These are phyloP conservation scores for Pontederia crassipes DNA, from an alignment of 176 grass and related monocot species.

Conservation along the genomic window DNA sequence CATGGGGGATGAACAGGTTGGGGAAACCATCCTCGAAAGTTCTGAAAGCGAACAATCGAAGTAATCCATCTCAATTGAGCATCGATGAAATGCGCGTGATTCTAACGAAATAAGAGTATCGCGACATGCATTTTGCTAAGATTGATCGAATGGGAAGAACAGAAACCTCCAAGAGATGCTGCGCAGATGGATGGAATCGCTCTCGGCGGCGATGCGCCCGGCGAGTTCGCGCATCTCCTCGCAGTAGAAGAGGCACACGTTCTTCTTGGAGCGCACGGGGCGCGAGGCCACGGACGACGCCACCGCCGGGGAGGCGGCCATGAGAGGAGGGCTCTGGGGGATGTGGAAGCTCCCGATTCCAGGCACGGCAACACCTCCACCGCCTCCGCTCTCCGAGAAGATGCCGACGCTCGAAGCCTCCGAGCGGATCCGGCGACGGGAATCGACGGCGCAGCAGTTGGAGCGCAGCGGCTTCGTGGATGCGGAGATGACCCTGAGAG, in stretches of 20 bases:
- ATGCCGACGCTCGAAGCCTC: neutral
- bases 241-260: constrained; percentile 82
- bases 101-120: neutral
- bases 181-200: constrained; percentile 61
- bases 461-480: too few relatives aligned
- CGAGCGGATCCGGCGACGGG: neutral
- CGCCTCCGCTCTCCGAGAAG: neutral
- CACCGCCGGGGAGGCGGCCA: constrained; percentile 10
- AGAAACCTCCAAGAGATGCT: constrained; percentile 73
- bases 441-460: too few relatives aligned
- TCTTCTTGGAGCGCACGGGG: constrained; percentile 49
- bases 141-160: neutral
- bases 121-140: neutral
- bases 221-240: constrained; percentile 75
- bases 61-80: neutral
- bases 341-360: neutral
- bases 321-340: constrained; percentile 6
- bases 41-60: constrained; percentile 25
- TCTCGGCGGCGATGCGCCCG: constrained; percentile 39
- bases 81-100: neutral
- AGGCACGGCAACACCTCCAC: neutral
- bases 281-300: neutral
- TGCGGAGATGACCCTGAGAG: too few relatives aligned
- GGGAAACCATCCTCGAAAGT: constrained; percentile 92
- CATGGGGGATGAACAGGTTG: constrained; percentile 91